Conservation (phyloP, 2,329 filamentous ascomycete species). For the Coleophoma eucalyptorum region DNA sequence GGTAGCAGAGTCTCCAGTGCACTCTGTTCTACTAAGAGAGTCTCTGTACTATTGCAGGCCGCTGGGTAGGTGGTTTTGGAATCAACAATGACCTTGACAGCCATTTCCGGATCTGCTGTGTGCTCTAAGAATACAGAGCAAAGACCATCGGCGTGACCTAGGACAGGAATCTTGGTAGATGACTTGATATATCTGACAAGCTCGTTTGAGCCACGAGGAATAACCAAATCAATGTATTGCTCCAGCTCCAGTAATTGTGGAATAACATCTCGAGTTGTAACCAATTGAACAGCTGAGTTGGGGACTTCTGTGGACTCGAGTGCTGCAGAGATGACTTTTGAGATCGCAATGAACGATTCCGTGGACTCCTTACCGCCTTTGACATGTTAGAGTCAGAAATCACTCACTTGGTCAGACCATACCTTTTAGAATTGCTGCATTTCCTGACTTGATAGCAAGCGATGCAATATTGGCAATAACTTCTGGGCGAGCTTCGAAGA, state of each 20-base stretch:
- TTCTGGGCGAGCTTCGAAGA: conserved; percentile 96
- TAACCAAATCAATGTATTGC: conserved; percentile 87
- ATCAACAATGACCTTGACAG: conserved; percentile 76
- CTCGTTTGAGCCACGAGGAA: conserved; percentile 59
- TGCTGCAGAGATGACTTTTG: conserved; percentile 76
- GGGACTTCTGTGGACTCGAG: conserved; percentile 72
- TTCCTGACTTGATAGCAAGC: conserved; percentile 93
- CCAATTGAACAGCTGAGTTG: conserved; percentile 84
- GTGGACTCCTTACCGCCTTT: conserved; percentile 91
- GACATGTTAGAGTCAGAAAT: conserved; percentile 3
- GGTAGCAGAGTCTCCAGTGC: conserved; percentile 67
- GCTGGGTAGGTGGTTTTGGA: conserved; percentile 94
- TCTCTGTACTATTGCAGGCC: conserved; percentile 93
- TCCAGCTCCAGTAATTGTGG: conserved; percentile 84
- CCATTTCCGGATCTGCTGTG: conserved; percentile 70
- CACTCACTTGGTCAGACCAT: conserved; percentile 6
- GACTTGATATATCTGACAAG: conserved; percentile 71
- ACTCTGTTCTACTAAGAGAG: conserved; percentile 75
- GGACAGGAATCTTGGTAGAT: conserved; percentile 88
- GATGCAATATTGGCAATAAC: conserved; percentile 98
- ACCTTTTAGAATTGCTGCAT: conserved; percentile 94
- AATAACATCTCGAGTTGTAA: conserved; percentile 88
- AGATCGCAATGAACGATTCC: conserved; percentile 91
- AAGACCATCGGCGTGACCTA: conserved; percentile 93
- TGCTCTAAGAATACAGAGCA: conserved; percentile 82